Conservation (phyloP, 768 basidiomycete species). For the Pisolithus marmoratus region DNA sequence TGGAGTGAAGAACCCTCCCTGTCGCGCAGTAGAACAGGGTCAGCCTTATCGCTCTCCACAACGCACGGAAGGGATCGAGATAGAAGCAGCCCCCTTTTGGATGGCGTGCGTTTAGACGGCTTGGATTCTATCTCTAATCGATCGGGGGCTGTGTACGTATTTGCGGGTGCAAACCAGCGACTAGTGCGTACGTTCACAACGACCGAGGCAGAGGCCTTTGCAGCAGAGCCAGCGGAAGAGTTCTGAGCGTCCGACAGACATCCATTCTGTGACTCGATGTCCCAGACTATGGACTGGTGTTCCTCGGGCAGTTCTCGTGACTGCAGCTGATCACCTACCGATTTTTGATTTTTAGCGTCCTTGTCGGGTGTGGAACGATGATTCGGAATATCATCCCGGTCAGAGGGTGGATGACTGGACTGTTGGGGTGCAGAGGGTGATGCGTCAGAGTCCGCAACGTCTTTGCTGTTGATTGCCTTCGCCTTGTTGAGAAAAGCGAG, state of each 20-base stretch:
- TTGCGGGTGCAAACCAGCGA: constrained; percentile 21
- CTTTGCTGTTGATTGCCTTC: constrained; percentile 5
- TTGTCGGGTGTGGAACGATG: background rate
- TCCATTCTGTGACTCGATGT: constrained; percentile 41
- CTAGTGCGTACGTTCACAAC: constrained; percentile 32
- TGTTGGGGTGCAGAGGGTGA: constrained; percentile 14
- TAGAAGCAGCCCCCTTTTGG: background rate
- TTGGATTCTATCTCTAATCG: background rate
- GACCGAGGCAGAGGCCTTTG: constrained; percentile 21
- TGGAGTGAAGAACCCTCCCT: constrained; percentile 26
- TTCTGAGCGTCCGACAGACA: constrained; percentile 17
- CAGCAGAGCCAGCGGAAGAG: constrained; percentile 13
- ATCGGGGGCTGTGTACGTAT: constrained; percentile 1
- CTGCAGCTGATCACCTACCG: background rate
- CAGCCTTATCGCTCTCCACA: constrained; percentile 18
- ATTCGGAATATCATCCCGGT: background rate
- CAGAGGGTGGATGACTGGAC: constrained; percentile 11
- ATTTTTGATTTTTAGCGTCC: background rate
- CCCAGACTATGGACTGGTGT: constrained; percentile 46
- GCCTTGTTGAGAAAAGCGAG: constrained; percentile 36
- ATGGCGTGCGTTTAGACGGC: background rate
- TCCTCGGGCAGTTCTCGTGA: background rate
- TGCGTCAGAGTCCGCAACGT: constrained; percentile 3
- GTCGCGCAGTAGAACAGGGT: background rate
- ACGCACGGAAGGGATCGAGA: constrained; percentile 14